Evolutionary conservation across 2,329 filamentous ascomycete genomes (phyloP), one percentile per base, ranked within the genome.

Genomic region (Ophiostoma fasciatum): DNA sequence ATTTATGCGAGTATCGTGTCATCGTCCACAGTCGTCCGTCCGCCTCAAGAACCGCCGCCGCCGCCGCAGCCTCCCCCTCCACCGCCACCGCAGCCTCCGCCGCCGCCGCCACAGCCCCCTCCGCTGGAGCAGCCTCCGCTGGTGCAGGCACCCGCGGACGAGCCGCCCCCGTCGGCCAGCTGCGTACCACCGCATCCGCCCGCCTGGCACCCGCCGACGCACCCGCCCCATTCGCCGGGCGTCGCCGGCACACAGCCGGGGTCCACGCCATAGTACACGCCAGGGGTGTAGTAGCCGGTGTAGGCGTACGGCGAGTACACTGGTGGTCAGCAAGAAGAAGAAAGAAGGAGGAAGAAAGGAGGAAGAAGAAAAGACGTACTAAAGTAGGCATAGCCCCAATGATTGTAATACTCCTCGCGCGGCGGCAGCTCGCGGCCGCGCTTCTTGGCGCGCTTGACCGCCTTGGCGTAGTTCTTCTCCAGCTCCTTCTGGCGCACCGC

Each of bases 401-500:
- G 61, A 34, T 58, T 49, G 39, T 66, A 66, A 38, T 67, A 72
- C 27, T 64, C 51, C 4, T 68, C 58, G n/a, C 57, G 51, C 0
- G 59, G 53, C 3, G 68, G 68, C 4, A 70, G 45, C 0, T 54
- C 53, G 4, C 66, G 55, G 4, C 67, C 66, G 40, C 64, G 66
- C 41, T 61, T 64, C 40, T 57, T 53, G 0, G 69, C 68, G 2
- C 69, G 60, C 29, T 56, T 60, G 14, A 53, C 51, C 1, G 70
- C 70, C 42, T 66, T 68, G 19, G 58, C 54, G 50, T 82, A 82
- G 22, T 69, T 66, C 4, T 56, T 55, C 20, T 78, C 69, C 0
- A 70, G 50, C n/a, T n/a, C n/a, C n/a, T n/a, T n/a, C n/a, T n/a
- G n/a, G n/a, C n/a, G n/a, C n/a, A n/a, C n/a, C n/a, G n/a, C n/a